Base-by-base conservation (phyloP, 2,329 filamentous ascomycete species). In the Byssoonygena ceratinophila region DNA sequence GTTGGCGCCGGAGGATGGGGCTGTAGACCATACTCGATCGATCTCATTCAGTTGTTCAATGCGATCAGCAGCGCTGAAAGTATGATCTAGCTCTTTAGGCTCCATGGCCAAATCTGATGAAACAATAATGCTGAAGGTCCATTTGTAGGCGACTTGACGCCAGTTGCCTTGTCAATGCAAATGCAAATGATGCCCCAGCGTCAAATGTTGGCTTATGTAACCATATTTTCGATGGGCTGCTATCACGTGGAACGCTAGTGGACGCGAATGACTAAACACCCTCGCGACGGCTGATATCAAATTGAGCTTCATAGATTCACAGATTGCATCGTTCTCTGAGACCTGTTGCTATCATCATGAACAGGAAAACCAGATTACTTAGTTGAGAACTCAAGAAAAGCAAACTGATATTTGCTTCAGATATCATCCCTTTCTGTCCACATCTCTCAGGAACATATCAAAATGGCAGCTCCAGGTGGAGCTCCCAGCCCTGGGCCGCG, bases 1-100 rank as follows among this genome's bases (percentile, higher is more conserved):
- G 44, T 39, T 14, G 23, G 6, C 8, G 37, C 4, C 1, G 16
- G 22, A 27, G 25, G 2, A 41, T 32, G 37, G 39, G 9, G 11
- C 1, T 31, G 11, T 31, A 34, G 25, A 18, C 14, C 54, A 36
- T 64, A 83, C 81, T 63, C 79, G 79, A 70, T 94, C 88, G 60
- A 94, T 85, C 39, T 83, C 80, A 59, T 83, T 84, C 52, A 94
- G 79, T 62, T 94, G 87, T 53, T 83, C 76, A 58, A 94, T 88
- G 58, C 85, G 86, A 65, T 94, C 85, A 37, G 84, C 78, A 31
- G 84, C 78, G 8, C 81, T 85, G 59, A 90, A 85, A n/a, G 60
- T 62, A 39, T 64, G 58, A 49, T 66, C 59, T 6, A 62, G 54
- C 45, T 61, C 46, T 37, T 63, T 57, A 27, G 59, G 48, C 8